Base-by-base conservation (phyloP, 495 filamentous ascomycete species). In the Talaromyces proteolyticus region DNA sequence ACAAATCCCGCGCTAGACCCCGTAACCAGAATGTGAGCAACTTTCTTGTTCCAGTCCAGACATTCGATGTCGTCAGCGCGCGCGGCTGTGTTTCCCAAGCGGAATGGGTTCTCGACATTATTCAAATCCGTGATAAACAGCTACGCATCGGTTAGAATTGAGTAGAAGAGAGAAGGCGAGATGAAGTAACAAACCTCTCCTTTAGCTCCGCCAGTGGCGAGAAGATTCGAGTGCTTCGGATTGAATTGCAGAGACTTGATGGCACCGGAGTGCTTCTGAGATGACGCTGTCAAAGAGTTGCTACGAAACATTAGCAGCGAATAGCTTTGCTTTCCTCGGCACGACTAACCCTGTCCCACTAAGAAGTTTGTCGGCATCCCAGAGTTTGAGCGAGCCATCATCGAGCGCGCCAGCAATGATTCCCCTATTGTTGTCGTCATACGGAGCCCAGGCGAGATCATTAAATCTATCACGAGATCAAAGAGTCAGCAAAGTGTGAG, bases 201-300 rank as follows among this genome's bases (percentile, higher is more conserved):
- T 67, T 96, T 95, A 44, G 88, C 82, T 45, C 93, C 93, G 52
- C 87, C 89, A 14, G 91, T 95, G 45, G 92, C 93, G 52, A 99
- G 77, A 43, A 99, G 82, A 57, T 95, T 90, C 14, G 89, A 85
- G 58, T 88, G 82, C 66, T 87, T 81, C n/a, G 91, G 89, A 72
- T 99, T 99, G 77, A 97, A 99, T 67, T 99, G 91, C 21, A 99
- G 78, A 7, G 92, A 82, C 72, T 96, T 96, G 67, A 96, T 91
- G 23, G 94, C 82, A 16, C 92, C 93, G 34, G 79, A 87, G 63
- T 99, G 93, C 67, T 96, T 96, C 39, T 84, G 84, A n/a, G 88
- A 90, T 63, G 87, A 81, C 52, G 91, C 90, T 58, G 96, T 81
- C 59, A 89, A 71, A 7, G 91, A 76, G 67, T 92, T 86, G 36